phyloP scores from a whole-genome alignment of 2,329 filamentous ascomycete species.

The Ciborinia camelliae region DNA sequence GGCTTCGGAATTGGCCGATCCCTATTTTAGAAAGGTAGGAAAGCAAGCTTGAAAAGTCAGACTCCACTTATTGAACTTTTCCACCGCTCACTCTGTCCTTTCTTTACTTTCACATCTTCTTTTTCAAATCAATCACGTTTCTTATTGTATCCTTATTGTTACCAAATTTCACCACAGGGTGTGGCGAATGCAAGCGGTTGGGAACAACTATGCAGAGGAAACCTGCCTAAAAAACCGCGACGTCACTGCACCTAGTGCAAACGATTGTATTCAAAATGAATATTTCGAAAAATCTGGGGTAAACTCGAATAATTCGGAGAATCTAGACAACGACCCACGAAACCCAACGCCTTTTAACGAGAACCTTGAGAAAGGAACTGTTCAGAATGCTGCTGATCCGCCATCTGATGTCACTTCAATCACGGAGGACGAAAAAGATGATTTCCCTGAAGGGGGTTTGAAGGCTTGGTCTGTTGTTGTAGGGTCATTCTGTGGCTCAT shows the following conservation, averaged over 20 bases:
- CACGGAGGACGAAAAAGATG: constrained; percentile 31
- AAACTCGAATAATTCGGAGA: constrained; percentile 1
- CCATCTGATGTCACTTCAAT: constrained; percentile 24
- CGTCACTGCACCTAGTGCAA: constrained; percentile 7
- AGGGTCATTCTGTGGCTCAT: constrained; percentile 60
- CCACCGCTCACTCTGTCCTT: neutral
- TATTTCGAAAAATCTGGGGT: neutral
- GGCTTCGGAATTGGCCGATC: neutral
- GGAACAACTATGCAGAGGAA: constrained; percentile 18
- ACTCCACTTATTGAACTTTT: constrained; percentile 1
- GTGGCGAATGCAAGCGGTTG: constrained; percentile 16
- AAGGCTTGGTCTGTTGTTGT: constrained; percentile 64
- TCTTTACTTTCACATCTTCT: neutral
- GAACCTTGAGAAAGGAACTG: constrained; percentile 22
- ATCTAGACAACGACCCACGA: neutral
- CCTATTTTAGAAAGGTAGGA: neutral
- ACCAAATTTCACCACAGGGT: constrained; percentile 12
- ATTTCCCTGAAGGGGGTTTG: constrained; percentile 64
- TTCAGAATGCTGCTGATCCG: constrained; percentile 10
- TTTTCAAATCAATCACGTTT: neutral
- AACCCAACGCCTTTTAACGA: neutral
- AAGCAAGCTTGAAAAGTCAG: constrained; percentile 4
- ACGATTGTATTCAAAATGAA: constrained; percentile 1
- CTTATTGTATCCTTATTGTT: neutral
- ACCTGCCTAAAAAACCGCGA: constrained; percentile 20